A percentile compares a stretch with the other conserved stretches of the same genome.
phyloP scores from a whole-genome alignment of 2,329 filamentous ascomycete genomes.

The Niveomyces coronatus region DNA sequence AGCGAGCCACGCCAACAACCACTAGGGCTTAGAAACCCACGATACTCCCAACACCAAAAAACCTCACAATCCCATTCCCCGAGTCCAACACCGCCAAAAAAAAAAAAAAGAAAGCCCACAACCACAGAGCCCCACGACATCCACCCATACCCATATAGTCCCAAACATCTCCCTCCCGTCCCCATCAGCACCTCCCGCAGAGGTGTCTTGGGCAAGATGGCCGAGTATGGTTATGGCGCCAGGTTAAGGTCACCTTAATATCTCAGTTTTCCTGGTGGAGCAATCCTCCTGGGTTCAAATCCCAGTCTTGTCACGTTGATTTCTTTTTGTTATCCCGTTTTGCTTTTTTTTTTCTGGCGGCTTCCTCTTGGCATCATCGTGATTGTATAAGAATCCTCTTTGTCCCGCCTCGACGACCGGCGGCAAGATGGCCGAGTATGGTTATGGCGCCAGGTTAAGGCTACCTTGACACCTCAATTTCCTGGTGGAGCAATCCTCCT shows the following conservation, averaged over 20 bases:
- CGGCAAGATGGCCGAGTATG: conserved; percentile 26
- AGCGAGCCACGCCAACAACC: no score
- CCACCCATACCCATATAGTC: no score
- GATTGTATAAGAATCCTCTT: no score
- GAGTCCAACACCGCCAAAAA: no score
- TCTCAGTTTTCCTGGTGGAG: conserved; percentile 21
- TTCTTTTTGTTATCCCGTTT: conserved; percentile 1
- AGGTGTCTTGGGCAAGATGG: conserved; percentile 19
- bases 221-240: conserved; percentile 27
- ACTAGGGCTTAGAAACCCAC: no score
- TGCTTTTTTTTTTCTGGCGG: not conserved
- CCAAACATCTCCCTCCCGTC: no score
- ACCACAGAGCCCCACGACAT: no score
- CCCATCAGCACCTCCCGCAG: not conserved
- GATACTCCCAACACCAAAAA: no score
- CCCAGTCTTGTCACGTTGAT: conserved; percentile 22
- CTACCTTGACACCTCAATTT: conserved; percentile 18
- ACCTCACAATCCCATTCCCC: no score
- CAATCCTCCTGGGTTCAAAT: conserved; percentile 28
- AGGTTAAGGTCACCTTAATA: conserved; percentile 25
- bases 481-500: conserved; percentile 27
- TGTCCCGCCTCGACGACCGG: not conserved
- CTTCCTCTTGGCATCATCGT: no score
- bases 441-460: conserved; percentile 28
- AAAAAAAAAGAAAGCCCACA: no score